Evolutionary conservation across 331 rosid genomes (phyloP).

Genomic region (Malus hybrid): DNA sequence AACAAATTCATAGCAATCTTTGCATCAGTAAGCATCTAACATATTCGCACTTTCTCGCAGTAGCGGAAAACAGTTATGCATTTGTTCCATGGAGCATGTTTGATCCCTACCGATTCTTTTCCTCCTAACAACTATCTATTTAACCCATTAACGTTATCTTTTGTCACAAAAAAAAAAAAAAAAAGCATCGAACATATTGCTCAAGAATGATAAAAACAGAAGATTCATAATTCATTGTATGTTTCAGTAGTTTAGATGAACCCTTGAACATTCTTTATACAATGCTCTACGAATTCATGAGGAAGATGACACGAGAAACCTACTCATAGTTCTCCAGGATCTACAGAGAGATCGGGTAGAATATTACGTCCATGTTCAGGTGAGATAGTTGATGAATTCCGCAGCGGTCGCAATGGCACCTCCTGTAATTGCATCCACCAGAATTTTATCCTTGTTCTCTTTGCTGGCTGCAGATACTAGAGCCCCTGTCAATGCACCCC

Average conservation of each 20-base stretch:
- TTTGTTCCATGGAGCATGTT: too few species aligned
- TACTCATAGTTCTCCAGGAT: neutral
- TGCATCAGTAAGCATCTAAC: too few species aligned
- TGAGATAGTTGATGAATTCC: constrained; percentile 71
- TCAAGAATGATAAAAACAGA: neutral
- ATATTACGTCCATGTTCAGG: constrained; percentile 24
- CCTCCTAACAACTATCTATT: too few species aligned
- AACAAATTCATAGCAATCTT: too few species aligned
- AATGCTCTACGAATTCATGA: neutral
- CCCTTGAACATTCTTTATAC: neutral
- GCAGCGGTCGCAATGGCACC: constrained; percentile 92
- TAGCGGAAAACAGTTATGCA: too few species aligned
- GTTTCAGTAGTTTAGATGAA: neutral
- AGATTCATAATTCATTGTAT: too few species aligned
- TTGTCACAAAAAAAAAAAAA: too few species aligned
- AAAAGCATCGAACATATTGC: neutral
- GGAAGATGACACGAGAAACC: constrained; percentile 1
- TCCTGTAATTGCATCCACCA: constrained; percentile 71
- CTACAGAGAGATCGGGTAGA: neutral
- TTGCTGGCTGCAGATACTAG: constrained; percentile 46
- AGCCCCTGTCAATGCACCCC: constrained; percentile 88
- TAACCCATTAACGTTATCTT: too few species aligned
- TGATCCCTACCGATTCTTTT: too few species aligned
- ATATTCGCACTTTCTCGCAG: too few species aligned
- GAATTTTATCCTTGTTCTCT: constrained; percentile 38